phyloP scores from a whole-genome alignment of 1,139 yeast species.

The Yamadazyma jaroonii region DNA sequence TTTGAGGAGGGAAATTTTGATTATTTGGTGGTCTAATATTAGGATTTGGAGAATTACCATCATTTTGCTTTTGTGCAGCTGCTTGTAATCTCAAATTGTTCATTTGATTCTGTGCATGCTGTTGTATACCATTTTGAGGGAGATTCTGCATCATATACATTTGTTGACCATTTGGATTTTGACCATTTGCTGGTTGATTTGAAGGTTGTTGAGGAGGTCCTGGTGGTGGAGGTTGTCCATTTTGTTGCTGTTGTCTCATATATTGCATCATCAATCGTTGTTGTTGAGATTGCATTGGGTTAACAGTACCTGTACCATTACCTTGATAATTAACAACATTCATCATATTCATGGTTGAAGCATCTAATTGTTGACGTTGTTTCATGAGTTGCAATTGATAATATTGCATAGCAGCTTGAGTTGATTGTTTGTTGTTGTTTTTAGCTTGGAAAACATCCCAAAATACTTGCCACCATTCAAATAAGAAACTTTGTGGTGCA shows the following conservation, averaged over 20 bases:
- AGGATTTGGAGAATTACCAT: conserved; percentile 1
- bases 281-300: conserved; percentile 44
- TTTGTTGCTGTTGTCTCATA: conserved; percentile 24
- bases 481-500: conserved; percentile 82
- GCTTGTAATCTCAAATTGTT: conserved; percentile 50
- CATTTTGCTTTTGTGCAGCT: conserved; percentile 23
- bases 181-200: conserved; percentile 2
- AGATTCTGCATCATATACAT: conserved; percentile 21
- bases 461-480: conserved; percentile 96
- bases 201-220: conserved; percentile 8
- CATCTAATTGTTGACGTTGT: conserved; percentile 58
- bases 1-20: conserved; percentile 6
- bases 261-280: conserved; percentile 26
- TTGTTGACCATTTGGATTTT: conserved; percentile 19
- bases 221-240: neutral
- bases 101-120: conserved; percentile 53
- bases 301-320: conserved; percentile 6
- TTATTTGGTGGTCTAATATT: neutral
- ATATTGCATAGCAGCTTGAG: conserved; percentile 66
- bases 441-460: conserved; percentile 92
- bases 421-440: conserved; percentile 47
- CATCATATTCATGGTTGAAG: neutral
- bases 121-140: conserved; percentile 39
- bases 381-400: conserved; percentile 65
- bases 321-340: conserved; percentile 9